A percentile compares a stretch with the other conserved stretches of the same genome.
phyloP scores from a whole-genome alignment of 23 red algal species.

The Pyropia yezoensis region DNA sequence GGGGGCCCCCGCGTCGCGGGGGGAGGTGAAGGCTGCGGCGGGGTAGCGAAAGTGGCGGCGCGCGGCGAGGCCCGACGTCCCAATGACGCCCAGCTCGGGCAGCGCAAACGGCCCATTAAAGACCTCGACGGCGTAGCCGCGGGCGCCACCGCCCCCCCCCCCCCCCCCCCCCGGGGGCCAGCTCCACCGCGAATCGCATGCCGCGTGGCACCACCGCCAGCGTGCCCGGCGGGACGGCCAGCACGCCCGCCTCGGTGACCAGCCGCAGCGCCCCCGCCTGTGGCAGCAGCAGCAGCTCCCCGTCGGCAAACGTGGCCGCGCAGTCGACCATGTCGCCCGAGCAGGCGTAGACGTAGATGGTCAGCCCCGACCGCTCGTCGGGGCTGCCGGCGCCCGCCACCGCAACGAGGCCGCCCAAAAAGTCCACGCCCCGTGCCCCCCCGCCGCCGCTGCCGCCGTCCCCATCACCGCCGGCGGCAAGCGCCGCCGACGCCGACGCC shows the following conservation, averaged over 20 bases:
- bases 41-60: slow-evolving; percentile 61
- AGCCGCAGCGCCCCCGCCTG: slow-evolving; percentile 46
- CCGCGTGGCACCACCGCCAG: slow-evolving; percentile 57
- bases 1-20: neutral
- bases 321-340: slow-evolving; percentile 37
- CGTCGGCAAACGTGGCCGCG: slow-evolving; percentile 50
- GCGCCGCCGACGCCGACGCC: neutral
- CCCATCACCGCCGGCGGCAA: too few relatives aligned
- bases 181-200: slow-evolving; percentile 48
- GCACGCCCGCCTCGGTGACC: slow-evolving; percentile 57
- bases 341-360: slow-evolving; percentile 44
- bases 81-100: slow-evolving; percentile 60
- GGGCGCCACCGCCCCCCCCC: neutral
- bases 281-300: slow-evolving; percentile 68
- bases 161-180: neutral
- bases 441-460: too few relatives aligned
- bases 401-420: slow-evolving; percentile 59
- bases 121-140: slow-evolving; percentile 56
- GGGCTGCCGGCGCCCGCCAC: slow-evolving; percentile 46
- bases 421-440: slow-evolving; percentile 2
- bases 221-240: slow-evolving; percentile 32
- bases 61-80: slow-evolving; percentile 55
- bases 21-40: slow-evolving; percentile 17
- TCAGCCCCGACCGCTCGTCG: slow-evolving; percentile 32
- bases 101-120: slow-evolving; percentile 64